phyloP scores from a whole-genome alignment of 2,329 filamentous ascomycete genomes.

The Calonectria henricotiae region DNA sequence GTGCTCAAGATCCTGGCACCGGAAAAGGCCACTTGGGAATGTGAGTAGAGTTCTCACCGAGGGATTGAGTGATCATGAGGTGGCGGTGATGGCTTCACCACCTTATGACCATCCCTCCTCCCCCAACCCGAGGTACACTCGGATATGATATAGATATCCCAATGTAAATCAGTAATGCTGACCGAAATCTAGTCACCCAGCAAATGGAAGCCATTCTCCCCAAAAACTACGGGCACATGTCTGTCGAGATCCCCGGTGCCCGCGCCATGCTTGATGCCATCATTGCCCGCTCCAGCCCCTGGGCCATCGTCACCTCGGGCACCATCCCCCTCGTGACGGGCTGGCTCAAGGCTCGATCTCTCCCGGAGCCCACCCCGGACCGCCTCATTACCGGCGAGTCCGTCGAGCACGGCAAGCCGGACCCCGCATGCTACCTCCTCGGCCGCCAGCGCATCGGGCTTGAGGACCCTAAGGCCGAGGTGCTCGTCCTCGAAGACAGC shows the following conservation, averaged over 20 bases:
- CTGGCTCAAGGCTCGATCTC: slow-evolving; percentile 79
- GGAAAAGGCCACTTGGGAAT: slow-evolving; percentile 93
- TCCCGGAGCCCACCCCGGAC: slow-evolving; percentile 72
- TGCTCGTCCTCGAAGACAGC: slow-evolving; percentile 91
- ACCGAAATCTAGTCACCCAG: slow-evolving; percentile 76
- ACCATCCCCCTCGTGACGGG: slow-evolving; percentile 78
- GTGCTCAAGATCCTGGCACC: slow-evolving; percentile 84
- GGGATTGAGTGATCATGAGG: background rate
- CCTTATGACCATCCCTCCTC: background rate
- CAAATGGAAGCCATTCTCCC: slow-evolving; percentile 86
- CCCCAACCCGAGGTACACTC: background rate
- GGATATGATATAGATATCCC: slow-evolving; percentile 15
- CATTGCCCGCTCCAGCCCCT: slow-evolving; percentile 75
- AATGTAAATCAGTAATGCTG: slow-evolving; percentile 4
- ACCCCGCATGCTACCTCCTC: slow-evolving; percentile 81
- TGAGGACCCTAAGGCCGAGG: slow-evolving; percentile 63
- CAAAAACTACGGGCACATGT: slow-evolving; percentile 82
- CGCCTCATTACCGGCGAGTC: slow-evolving; percentile 84
- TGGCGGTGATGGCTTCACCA: slow-evolving; percentile 23
- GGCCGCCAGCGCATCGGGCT: slow-evolving; percentile 76
- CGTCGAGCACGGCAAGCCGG: slow-evolving; percentile 82
- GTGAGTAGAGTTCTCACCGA: slow-evolving; percentile 68
- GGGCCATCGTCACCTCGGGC: slow-evolving; percentile 90
- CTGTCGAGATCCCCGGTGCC: slow-evolving; percentile 88
- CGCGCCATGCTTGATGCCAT: slow-evolving; percentile 79